phyloP scores from a whole-genome alignment of 2,329 filamentous ascomycete genomes.

The Aspergillus texensis region DNA sequence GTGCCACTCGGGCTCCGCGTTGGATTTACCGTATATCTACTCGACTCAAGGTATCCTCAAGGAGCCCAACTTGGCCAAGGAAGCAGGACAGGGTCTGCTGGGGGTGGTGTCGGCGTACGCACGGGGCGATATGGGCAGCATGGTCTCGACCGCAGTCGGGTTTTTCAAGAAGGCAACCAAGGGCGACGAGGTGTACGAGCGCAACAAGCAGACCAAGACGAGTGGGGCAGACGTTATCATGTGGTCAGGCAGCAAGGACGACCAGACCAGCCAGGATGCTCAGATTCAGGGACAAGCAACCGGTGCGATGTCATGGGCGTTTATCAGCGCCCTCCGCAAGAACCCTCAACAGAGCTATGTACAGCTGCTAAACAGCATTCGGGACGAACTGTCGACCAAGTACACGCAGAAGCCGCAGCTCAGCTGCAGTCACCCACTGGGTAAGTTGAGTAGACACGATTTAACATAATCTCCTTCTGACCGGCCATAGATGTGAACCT shows the following conservation, averaged over 20 bases:
- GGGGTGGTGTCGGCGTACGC: slow-evolving; percentile 76
- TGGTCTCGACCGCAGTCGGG: slow-evolving; percentile 76
- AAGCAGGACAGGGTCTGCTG: slow-evolving; percentile 66
- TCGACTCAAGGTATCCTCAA: slow-evolving; percentile 69
- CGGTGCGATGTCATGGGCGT: slow-evolving; percentile 97
- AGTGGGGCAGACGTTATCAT: slow-evolving; percentile 94
- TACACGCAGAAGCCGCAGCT: slow-evolving; percentile 96
- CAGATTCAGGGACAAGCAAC: slow-evolving; percentile 86
- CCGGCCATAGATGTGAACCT: slow-evolving; percentile 61
- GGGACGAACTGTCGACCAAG: slow-evolving; percentile 81
- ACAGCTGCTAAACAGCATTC: slow-evolving; percentile 90
- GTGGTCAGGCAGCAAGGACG: slow-evolving; percentile 96
- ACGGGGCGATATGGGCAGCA: slow-evolving; percentile 78
- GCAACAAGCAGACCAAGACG: slow-evolving; percentile 84
- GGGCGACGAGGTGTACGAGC: slow-evolving; percentile 77
- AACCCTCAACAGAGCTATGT: slow-evolving; percentile 97
- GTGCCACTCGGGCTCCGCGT: slow-evolving; percentile 67
- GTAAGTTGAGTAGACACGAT: slow-evolving; percentile 57
- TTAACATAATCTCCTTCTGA: slow-evolving; percentile 17
- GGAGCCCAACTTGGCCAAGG: slow-evolving; percentile 69
- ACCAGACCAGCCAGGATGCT: slow-evolving; percentile 92
- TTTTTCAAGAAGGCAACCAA: slow-evolving; percentile 85
- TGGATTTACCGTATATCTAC: slow-evolving; percentile 70
- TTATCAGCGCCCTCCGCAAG: slow-evolving; percentile 86
- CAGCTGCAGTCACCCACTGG: slow-evolving; percentile 92